Base-by-base conservation (phyloP, 768 basidiomycete species). In the Lentinula guzmanii region DNA sequence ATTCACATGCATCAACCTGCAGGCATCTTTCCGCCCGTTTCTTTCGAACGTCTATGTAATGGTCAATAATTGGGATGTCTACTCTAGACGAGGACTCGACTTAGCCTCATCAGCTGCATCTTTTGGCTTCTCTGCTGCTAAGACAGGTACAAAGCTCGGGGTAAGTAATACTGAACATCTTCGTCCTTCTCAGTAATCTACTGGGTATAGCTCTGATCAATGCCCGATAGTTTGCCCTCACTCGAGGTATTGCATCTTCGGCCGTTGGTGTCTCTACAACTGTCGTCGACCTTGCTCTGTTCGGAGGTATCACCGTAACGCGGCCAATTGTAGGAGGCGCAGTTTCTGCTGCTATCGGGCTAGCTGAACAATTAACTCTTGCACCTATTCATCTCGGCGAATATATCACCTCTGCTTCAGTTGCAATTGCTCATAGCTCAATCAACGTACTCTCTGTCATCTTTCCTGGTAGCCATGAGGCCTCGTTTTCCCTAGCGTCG, bases 401-500 rank as follows among this genome's bases (percentile, higher is more conserved):
- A 74, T 86, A 89, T 65, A 78, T 93, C 54, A 87, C 91, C 13
- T 84, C 87, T 3, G 87, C 89, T 4, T 88, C 88, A 4, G 76
- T 93, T 42, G 75, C 85, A 18, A 89, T 89, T 2, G 91, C 89
- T 0, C 84, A 90, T 61, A 82, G 84, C 64, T 90, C 90, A 28
- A 84, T 92, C 64, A 89, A 91, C 67, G 79, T 86, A 50, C 82
- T 92, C 43, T 82, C 86, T 9, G 78, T 82, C 43, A 84, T 91
- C 64, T 89, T 90, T 69, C 86, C 87, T 2, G 86, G 87, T 4
- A 86, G 84, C 67, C 86, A 85, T 67, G 91, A 92, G 63, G 86
- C 90, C 2, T 87, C 89, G 16, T 93, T 93, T 71, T 91, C 90
- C 1, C 76, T 94, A 6, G 86, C 84, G 8, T 86, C 89, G 9